phyloP scores from a whole-genome alignment of 257 asterid genomes.

The Schizonepeta tenuifolia region DNA sequence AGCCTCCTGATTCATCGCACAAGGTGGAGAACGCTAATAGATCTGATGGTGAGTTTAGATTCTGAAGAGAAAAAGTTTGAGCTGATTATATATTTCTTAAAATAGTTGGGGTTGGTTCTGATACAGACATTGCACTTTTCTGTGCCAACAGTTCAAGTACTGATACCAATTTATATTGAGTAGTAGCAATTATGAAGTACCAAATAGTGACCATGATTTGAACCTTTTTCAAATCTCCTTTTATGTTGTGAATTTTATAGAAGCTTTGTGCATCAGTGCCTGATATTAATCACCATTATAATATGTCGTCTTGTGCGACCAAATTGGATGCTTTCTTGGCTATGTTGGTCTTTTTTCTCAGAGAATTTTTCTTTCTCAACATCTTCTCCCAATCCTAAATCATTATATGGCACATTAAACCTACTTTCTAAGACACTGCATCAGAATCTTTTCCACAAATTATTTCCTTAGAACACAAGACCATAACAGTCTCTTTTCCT shows the following conservation, averaged over 20 bases:
- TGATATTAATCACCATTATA: constrained; percentile 7
- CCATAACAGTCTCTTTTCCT: not conserved
- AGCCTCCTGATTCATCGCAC: constrained; percentile 60
- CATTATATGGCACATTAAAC: no score
- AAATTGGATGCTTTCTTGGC: not conserved
- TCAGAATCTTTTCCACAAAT: not conserved
- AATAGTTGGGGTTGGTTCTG: constrained; percentile 18
- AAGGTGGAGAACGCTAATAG: constrained; percentile 40
- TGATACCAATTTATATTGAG: constrained; percentile 5
- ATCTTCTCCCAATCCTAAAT: no score
- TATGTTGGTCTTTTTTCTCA: not conserved
- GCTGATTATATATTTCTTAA: not conserved
- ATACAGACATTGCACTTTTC: not conserved
- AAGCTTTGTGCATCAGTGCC: constrained; percentile 7
- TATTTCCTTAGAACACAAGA: not conserved
- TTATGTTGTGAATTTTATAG: not conserved
- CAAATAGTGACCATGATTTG: not conserved
- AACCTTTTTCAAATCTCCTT: not conserved
- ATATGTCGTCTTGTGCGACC: not conserved
- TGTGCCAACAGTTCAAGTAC: constrained; percentile 13
- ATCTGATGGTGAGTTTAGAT: constrained; percentile 53
- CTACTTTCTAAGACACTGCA: not conserved
- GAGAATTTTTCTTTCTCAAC: not conserved
- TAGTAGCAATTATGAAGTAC: constrained; percentile 3
- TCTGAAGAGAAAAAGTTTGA: constrained; percentile 19